These are phyloP conservation scores for Graphilbum sp. DNA, from an alignment of 2,329 filamentous ascomycete species.

Conservation along the genomic window DNA sequence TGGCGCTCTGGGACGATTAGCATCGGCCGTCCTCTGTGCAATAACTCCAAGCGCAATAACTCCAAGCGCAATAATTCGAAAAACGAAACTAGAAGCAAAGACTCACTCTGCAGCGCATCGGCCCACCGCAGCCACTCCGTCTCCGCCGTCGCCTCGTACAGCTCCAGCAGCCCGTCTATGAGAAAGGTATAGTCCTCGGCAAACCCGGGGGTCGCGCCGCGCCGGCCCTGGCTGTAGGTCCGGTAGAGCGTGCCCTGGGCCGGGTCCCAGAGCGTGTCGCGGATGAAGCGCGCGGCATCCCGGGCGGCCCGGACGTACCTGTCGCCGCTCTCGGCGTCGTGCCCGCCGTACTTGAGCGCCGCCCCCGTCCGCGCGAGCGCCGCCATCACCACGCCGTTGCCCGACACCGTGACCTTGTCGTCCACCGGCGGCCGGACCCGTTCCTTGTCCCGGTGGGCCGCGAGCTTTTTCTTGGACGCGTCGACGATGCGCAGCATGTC, in stretches of 20 bases:
- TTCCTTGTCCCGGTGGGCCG: slow-evolving; percentile 54
- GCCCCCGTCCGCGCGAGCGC: slow-evolving; percentile 63
- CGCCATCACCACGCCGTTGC: slow-evolving; percentile 79
- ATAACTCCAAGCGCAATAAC: no score
- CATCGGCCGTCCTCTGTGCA: no score
- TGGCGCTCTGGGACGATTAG: slow-evolving; percentile 41
- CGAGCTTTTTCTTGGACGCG: slow-evolving; percentile 50
- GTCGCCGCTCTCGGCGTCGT: slow-evolving; percentile 39
- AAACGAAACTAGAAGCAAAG: no score
- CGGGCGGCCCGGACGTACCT: slow-evolving; percentile 50
- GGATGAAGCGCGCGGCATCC: slow-evolving; percentile 57
- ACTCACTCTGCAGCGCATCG: slow-evolving; percentile 56
- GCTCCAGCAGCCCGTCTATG: slow-evolving; percentile 63
- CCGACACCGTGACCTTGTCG: slow-evolving; percentile 72
- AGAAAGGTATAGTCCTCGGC: slow-evolving; percentile 92
- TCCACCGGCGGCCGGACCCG: slow-evolving; percentile 66
- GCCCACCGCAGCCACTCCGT: slow-evolving; percentile 65
- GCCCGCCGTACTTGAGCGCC: slow-evolving; percentile 35
- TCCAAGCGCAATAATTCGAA: no score
- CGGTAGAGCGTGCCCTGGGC: slow-evolving; percentile 48
- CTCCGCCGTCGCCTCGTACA: slow-evolving; percentile 68
- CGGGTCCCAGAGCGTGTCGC: slow-evolving; percentile 54
- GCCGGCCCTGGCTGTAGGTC: slow-evolving; percentile 50
- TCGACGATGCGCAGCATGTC: slow-evolving; percentile 54
- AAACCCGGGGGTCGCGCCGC: slow-evolving; percentile 54